Base-by-base conservation (phyloP, 257 asterid species). In the Mitragyna speciosa region DNA sequence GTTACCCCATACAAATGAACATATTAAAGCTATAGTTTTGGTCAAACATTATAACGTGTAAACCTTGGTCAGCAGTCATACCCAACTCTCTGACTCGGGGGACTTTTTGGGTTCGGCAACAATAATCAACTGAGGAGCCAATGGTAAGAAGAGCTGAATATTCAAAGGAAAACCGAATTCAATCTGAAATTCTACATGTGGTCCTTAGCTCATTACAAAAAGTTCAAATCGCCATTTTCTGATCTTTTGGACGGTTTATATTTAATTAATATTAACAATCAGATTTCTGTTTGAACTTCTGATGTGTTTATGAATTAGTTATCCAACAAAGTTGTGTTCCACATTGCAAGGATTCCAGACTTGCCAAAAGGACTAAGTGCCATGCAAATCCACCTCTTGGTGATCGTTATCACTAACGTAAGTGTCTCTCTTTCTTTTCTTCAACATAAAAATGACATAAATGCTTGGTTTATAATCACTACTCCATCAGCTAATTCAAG, bases 291-390 rank as follows among this genome's bases (percentile, higher is more conserved):
- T 2, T 61, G 39, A 36, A 63, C 19, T 63, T 61, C 26, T 19
- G 39, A 63, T 7, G 11, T 1, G 26, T 63, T 61, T 8, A n/a
- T 26, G 7, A 28, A 30, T 64, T 14, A 28, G 22, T 63, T 63
- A n/a, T 63, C 70, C 70, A 64, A 12, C 70, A 64, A 64, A 64
- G 72, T 66, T 66, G 71, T 31, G 71, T 66, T 66, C n/a, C 72
- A 31, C 72, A 31, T 66, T 66, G 5, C 26, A 16, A 66, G 24
- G 19, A 66, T 4, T 31, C 45, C 22, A 66, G 72, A 66, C 47
- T 31, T 66, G n/a, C 8, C 47, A 33, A 66, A 0, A 66, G 24
- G 45, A 31, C 30, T 65, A 15, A 12, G 2, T 4, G 6, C 31
- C 20, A 65, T 30, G 39, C 5, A 31, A 14, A 31, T 66, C n/a